phyloP scores from a whole-genome alignment of 177 flowering plant genomes.

The Vitis hybrid region DNA sequence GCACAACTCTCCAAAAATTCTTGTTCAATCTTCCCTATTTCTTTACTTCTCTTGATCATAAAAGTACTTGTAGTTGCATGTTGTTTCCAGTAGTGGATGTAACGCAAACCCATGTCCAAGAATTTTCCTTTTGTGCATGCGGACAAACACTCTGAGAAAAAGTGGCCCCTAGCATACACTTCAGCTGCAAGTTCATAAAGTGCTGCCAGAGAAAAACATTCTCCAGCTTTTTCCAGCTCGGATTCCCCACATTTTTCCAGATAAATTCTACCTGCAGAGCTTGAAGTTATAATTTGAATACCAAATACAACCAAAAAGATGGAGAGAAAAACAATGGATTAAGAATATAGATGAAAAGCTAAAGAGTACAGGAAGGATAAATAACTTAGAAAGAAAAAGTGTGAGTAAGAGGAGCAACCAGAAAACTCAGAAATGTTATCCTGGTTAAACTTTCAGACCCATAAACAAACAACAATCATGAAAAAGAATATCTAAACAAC shows the following conservation, averaged over 20 bases:
- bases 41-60: slow-evolving; percentile 11
- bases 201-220: slow-evolving; percentile 57
- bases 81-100: slow-evolving; percentile 57
- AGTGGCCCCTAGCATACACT: slow-evolving; percentile 50
- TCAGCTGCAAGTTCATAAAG: slow-evolving; percentile 56
- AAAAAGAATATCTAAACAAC: too few relatives aligned
- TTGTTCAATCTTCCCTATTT: slow-evolving; percentile 36
- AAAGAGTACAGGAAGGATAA: not conserved
- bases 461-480: too few relatives aligned
- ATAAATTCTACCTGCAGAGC: slow-evolving; percentile 49
- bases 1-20: slow-evolving; percentile 65
- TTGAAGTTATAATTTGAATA: not conserved
- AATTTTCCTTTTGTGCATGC: slow-evolving; percentile 50
- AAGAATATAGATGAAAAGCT: not conserved
- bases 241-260: slow-evolving; percentile 50
- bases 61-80: slow-evolving; percentile 14
- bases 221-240: slow-evolving; percentile 54
- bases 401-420: too few relatives aligned
- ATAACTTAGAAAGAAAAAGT: not conserved
- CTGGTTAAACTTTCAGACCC: too few relatives aligned
- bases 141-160: slow-evolving; percentile 50
- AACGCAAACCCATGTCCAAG: slow-evolving; percentile 58
- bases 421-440: too few relatives aligned
- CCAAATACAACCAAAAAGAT: not conserved
- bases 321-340: too few relatives aligned